Base-by-base conservation (phyloP, 768 basidiomycete species). In the Agaricus bisporus region DNA sequence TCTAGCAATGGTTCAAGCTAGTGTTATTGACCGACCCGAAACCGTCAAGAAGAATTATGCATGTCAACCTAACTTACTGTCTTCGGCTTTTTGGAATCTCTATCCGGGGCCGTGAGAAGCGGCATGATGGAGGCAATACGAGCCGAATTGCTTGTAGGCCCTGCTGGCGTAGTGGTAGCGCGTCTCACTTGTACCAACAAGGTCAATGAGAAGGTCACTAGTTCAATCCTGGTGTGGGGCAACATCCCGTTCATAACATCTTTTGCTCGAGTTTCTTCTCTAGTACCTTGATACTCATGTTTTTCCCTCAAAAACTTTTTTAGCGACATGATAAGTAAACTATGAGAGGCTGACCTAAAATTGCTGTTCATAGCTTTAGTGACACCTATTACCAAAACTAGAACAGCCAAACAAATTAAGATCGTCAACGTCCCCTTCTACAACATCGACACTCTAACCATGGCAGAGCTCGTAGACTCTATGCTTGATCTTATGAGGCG, bases 401-500 rank as follows among this genome's bases (percentile, higher is more conserved):
- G 52, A 54, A 54, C 25, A 37, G 26, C 38, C 37, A 51, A 20
- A 51, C n/a, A 20, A 14, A 12, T 39, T 15, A 17, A 14, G 6
- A 17, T 17, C 12, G 15, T 25, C 41, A 26, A 46, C 26, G 38
- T 36, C 8, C 18, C 6, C 25, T 22, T 5, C 18, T 35, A 17
- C 51, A 39, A 20, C 20, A 37, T 17, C 45, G 37, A 36, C 15
- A 22, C 10, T 15, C 28, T 8, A 41, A 69, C 48, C 59, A 88
- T 87, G 87, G 74, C 77, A 45, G 91, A 93, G 69, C 75, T 87
- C 55, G 81, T 93, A 44, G 91, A 94, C 63, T 88, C 91, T 51
- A 93, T 95, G 85, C 85, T 98, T 38, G 95, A 98, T 73, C 81
- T 98, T 45, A 88, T 95, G 81, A 83, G 97, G 50, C 87, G 97